phyloP scores from a whole-genome alignment of 2,329 filamentous ascomycete species.

The Ophiostoma himal-ulmi region DNA sequence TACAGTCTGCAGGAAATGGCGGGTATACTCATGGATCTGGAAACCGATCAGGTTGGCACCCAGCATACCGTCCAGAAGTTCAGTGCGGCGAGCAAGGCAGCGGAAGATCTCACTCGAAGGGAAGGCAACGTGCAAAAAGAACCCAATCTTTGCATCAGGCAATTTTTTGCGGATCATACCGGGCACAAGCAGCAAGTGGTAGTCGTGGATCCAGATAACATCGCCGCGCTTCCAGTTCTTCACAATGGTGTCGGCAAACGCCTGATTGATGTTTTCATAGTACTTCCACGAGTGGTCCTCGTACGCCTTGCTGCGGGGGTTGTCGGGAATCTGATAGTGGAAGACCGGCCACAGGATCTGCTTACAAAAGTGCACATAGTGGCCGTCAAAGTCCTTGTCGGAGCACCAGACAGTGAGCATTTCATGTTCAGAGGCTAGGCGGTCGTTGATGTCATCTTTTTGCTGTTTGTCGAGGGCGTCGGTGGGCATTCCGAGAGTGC shows the following conservation, averaged over 20 bases:
- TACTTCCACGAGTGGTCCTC: constrained; percentile 95
- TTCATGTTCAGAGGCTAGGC: constrained; percentile 72
- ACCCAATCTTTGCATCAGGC: constrained; percentile 89
- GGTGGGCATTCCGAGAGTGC: constrained; percentile 88
- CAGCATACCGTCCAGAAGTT: constrained; percentile 86
- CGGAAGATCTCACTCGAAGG: constrained; percentile 95
- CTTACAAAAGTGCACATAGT: constrained; percentile 96
- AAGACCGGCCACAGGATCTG: constrained; percentile 97
- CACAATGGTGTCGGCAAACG: constrained; percentile 84
- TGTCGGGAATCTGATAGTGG: constrained; percentile 96
- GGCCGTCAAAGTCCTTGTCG: constrained; percentile 89
- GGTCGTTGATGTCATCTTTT: constrained; percentile 77
- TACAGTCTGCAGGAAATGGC: constrained; percentile 94
- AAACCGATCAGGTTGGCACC: constrained; percentile 90
- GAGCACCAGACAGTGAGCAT: constrained; percentile 79
- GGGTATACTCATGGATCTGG: constrained; percentile 86
- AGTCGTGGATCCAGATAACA: constrained; percentile 92
- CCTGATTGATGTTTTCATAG: constrained; percentile 87
- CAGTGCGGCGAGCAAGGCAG: constrained; percentile 77
- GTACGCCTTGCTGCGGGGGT: constrained; percentile 96
- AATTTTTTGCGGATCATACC: constrained; percentile 83
- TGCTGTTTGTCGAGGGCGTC: constrained; percentile 72
- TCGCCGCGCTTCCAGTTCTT: constrained; percentile 92
- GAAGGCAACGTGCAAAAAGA: constrained; percentile 92
- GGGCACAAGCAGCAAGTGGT: constrained; percentile 84